Base-by-base conservation (phyloP, 371 early-diverging fungal species). In the Rhizomucor pusillus region DNA sequence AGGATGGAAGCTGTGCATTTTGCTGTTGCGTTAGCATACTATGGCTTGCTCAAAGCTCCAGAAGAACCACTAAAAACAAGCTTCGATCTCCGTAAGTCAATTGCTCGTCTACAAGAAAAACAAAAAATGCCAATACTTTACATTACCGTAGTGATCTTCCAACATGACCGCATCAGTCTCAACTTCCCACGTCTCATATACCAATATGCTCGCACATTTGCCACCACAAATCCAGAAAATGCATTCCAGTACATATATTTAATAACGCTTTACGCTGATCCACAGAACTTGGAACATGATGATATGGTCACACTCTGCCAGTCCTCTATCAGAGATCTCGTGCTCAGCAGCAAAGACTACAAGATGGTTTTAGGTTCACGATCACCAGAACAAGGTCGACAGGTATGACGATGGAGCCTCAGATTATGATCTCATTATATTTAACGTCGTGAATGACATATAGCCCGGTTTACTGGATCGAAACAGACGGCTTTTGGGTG, bases 1-100 rank as follows among this genome's bases (percentile, higher is more conserved):
- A 72, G 78, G 23, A 60, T 89, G 14, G 95, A 98, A 60, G 94
- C 93, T 5, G 87, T 96, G 10, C 97, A 97, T 54, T 87, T 94
- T 71, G 94, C 91, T 23, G 86, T 93, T 43, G 85, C 87, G 1
- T 65, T 94, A 60, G 89, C 86, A 0, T 86, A 90, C 65, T 79
- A 87, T 57, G 90, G 94, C 4, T 54, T 89, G 35, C 71, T 95
- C 34, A 79, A 86, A n/a, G 79, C 90, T 16, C 88, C 93, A 11
- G 71, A 78, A 1, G 65, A 67, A 9, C 57, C 62, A 33, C 25
- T 61, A 12, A 51, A 39, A 2, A 19, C 61, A 14, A 63, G 54
- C n/a, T 53, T 55, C 9, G 66, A 67, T 45, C 35, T 77, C 9
- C 48, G 77, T 73, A 73, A 68, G 71, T 53, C 36, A 18, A 39